Evolutionary conservation across 192 early-diverging fungal species (phyloP).

Genomic region (Linnemannia exigua): DNA sequence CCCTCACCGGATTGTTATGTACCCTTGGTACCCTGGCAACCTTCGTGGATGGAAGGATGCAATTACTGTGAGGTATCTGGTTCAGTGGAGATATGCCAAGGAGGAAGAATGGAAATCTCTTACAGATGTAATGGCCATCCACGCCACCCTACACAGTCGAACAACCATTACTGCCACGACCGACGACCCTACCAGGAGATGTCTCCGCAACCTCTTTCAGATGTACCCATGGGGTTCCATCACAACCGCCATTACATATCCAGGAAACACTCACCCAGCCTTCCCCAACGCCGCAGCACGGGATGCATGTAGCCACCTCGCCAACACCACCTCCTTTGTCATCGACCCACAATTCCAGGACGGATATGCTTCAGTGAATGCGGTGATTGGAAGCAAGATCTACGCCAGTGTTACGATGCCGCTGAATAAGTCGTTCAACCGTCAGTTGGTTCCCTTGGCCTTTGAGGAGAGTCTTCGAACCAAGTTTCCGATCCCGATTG

Average conservation of each 20-base stretch:
- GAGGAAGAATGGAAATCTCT: not conserved
- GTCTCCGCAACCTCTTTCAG: not conserved
- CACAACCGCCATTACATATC: not conserved
- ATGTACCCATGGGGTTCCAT: not conserved
- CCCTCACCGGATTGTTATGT: not conserved
- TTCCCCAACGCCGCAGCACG: not conserved
- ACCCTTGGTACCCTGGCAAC: not conserved
- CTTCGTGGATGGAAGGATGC: not conserved
- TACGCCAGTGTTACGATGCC: not conserved
- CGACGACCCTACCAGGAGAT: not conserved
- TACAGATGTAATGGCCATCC: not conserved
- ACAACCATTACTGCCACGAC: not conserved
- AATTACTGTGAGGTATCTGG: not conserved
- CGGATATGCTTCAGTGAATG: not conserved
- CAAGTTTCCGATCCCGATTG: not conserved
- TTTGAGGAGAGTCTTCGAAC: constrained; percentile 1
- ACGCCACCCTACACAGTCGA: not conserved
- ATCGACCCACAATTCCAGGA: not conserved
- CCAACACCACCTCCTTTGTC: not conserved
- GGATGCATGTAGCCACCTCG: not conserved
- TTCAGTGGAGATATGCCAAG: not conserved
- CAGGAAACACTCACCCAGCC: not conserved
- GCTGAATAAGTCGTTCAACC: not conserved
- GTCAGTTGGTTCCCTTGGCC: not conserved
- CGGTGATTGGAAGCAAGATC: not conserved